Evolutionary conservation across 2,329 filamentous ascomycete species (phyloP), one percentile per base, ranked within the genome.

Genomic region (Escovopsis sp.): DNA sequence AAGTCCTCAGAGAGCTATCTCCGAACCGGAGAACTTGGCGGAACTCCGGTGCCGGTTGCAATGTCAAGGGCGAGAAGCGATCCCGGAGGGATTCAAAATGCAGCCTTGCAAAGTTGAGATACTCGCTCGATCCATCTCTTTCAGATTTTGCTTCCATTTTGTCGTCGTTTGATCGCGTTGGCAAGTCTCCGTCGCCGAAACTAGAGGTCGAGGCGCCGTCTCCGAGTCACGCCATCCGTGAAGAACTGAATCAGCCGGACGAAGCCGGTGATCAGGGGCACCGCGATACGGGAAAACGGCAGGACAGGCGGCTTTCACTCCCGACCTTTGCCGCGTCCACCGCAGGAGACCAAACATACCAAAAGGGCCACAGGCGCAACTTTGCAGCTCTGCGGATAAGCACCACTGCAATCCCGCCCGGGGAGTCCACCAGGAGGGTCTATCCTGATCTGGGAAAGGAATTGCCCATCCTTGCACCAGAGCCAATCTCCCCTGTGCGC

Each of bases 401-500:
- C 27, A 48, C 42, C 7, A 41, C 43, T 7, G 45, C 48, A 7
- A 25, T 47, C 35, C 24, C 36, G 42, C n/a, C 44, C n/a, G 13
- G 42, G 31, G 12, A 42, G 29, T 32, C 43, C 40, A 7, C 30
- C 16, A 33, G 31, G 11, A 31, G 31, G 11, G 27, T 9, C 27
- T 30, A 30, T 11, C 27, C 27, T 11, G 27, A 30, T 11, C 11
- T 30, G 27, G 8, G 11, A 9, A 30, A 30, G 27, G 27, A 30
- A 11, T 30, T 56, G 27, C 51, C 58, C 11, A 62, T 69, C 31
- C 47, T 70, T 30, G 64, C 64, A 4, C 68, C 68, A n/a, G 61
- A 66, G 37, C 68, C 68, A 12, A 64, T 71, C 4, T 72, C 67
- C 13, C 65, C 67, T 30, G 58, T 56, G 30, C 59, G 60, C 25